Base-by-base conservation (phyloP, 2,329 filamentous ascomycete genomes). In the Reticulascus tulasneorum region DNA sequence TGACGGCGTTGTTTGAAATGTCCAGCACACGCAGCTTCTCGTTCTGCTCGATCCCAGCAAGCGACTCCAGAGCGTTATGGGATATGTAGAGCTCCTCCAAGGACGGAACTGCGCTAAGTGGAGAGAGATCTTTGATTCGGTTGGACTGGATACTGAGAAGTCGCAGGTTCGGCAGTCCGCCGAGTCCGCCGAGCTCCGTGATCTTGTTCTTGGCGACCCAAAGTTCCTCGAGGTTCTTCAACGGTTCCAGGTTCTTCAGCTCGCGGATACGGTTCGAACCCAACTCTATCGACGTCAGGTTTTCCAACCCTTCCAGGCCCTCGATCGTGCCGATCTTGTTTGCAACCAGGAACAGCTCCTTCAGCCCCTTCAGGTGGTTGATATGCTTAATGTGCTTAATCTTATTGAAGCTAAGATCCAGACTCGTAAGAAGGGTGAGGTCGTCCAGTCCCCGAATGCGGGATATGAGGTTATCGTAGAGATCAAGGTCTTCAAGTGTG, bases 121-220 rank as follows among this genome's bases (percentile, higher is more conserved):
- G 88, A 9, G 79, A 71, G 12, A 98, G 76, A 46, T 81, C 76
- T 38, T 79, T 82, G 48, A 98, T 85, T 33, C 93, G 85, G 68
- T 98, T 98, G 25, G 89, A 93, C 63, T 97, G 93, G 51, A 98
- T 89, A 52, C 87, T 94, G 34, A 98, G 79, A 33, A 97, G 86
- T 45, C 83, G 84, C 29, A 98, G 75, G 49, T 86, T 90, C 8
- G 79, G 72, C 19, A 98, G 73, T 1, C 77, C 74, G n/a, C 73
- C 73, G 12, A 97, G 75, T 34, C 86, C 84, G 46, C 77, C 80
- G 45, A 97, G 79, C 53, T 89, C 78, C 1, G 84, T 85, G 51
- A 98, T 95, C 58, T 94, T 96, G 68, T 96, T 96, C 73, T 95
- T 97, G 39, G 87, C 93, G 13, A 97, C 67, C 90, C 90, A 97